phyloP scores from a whole-genome alignment of 352 stramenopile species.

The Phytophthora sp. region DNA sequence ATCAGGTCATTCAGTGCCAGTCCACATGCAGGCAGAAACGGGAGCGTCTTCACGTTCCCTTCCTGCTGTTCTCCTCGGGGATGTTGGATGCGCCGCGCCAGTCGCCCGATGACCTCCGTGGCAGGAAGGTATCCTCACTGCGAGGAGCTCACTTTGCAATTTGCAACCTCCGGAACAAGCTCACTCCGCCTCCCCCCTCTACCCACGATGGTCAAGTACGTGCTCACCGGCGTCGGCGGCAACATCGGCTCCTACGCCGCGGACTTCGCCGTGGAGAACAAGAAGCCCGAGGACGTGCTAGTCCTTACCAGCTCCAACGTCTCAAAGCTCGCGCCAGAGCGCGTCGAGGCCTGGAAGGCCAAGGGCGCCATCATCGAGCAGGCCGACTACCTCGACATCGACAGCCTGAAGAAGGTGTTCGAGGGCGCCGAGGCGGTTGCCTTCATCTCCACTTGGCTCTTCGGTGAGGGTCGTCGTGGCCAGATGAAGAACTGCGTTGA shows the following conservation, averaged over 20 bases:
- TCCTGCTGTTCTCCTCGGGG: not conserved
- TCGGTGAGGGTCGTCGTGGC: slow-evolving; percentile 12
- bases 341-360: slow-evolving; percentile 12
- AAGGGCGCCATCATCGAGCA: slow-evolving; percentile 18
- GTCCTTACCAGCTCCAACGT: slow-evolving; percentile 18
- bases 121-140: slow-evolving; percentile 5
- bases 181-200: not conserved
- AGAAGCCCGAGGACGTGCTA: slow-evolving; percentile 19
- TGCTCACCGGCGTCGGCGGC: slow-evolving; percentile 30
- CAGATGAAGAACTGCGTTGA: slow-evolving; percentile 15
- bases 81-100: too few species aligned
- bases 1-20: not conserved
- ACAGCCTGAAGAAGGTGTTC: slow-evolving; percentile 17
- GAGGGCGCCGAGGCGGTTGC: slow-evolving; percentile 9
- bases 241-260: slow-evolving; percentile 25
- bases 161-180: slow-evolving; percentile 21
- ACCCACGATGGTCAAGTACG: slow-evolving; percentile 34
- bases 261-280: slow-evolving; percentile 25
- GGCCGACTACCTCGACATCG: slow-evolving; percentile 13
- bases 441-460: slow-evolving; percentile 15
- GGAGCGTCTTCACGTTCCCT: slow-evolving; percentile 9
- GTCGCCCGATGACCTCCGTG: too few species aligned
- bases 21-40: slow-evolving; percentile 9
- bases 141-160: slow-evolving; percentile 22
- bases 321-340: slow-evolving; percentile 10